A percentile compares a stretch with the other conserved stretches of the same genome.
These are phyloP conservation scores for Sarcodon sp. DNA, from an alignment of 768 basidiomycete species.

Conservation along the genomic window DNA sequence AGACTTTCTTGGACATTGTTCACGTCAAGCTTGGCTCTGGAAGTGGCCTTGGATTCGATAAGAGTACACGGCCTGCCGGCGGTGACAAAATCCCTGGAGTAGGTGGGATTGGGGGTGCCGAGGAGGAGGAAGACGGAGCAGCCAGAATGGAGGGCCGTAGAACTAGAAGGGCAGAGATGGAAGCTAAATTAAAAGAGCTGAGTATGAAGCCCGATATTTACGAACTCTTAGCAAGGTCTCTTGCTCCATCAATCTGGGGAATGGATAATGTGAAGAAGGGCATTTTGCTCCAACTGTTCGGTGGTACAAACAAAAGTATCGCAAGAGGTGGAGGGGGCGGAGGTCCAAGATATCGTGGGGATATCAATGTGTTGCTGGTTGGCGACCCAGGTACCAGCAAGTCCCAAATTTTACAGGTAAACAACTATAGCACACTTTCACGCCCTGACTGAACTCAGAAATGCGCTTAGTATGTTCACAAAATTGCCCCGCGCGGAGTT, in stretches of 20 bases:
- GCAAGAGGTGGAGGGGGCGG: slow-evolving; percentile 88
- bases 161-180: slow-evolving; percentile 51
- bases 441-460: slow-evolving; percentile 2
- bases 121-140: slow-evolving; percentile 41
- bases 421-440: slow-evolving; percentile 7
- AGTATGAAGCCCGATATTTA: slow-evolving; percentile 74
- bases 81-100: slow-evolving; percentile 59
- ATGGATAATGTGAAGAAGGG: slow-evolving; percentile 99
- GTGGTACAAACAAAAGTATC: slow-evolving; percentile 95
- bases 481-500: slow-evolving; percentile 95
- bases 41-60: slow-evolving; percentile 61
- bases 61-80: slow-evolving; percentile 57
- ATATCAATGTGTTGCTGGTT: slow-evolving; percentile 94
- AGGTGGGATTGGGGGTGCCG: slow-evolving; percentile 56
- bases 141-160: slow-evolving; percentile 27
- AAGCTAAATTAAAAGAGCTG: slow-evolving; percentile 63
- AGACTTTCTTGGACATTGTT: slow-evolving; percentile 93
- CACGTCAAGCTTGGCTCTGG: slow-evolving; percentile 70
- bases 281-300: slow-evolving; percentile 89
- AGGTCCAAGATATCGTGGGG: slow-evolving; percentile 92
- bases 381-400: slow-evolving; percentile 98
- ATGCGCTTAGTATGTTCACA: slow-evolving; percentile 79
- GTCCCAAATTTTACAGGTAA: slow-evolving; percentile 85
- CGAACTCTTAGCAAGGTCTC: slow-evolving; percentile 67
- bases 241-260: slow-evolving; percentile 94